Base-by-base conservation (phyloP, 2,329 filamentous ascomycete genomes). In the Bipolaris sorokiniana region DNA sequence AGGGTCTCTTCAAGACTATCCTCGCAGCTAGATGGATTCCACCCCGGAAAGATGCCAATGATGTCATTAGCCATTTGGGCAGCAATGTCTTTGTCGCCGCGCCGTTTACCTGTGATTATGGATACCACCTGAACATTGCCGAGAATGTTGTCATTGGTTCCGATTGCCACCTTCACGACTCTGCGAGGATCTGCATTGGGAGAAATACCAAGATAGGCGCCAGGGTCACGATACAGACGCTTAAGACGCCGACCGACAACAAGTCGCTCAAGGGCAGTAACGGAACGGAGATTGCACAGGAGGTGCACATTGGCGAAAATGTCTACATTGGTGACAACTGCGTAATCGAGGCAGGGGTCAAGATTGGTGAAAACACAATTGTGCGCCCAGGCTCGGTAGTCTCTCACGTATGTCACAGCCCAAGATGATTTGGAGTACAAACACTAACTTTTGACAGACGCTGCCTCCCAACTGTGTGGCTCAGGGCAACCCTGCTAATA, bases 51-150 rank as follows among this genome's bases (percentile, higher is more conserved):
- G 56, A 31, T 3, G 55, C 57, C 26, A 54, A 48, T 7, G 48
- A 52, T 38, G 49, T 62, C 37, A 59, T 63, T 48, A 90, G 85
- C 54, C 84, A 82, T 22, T 84, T 95, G 5, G 91, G 91, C n/a
- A 84, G 88, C 15, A 86, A 89, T 53, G 89, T 91, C 5, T 82
- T 88, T 40, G 90, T 99, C 23, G 92, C 97, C 69, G 87, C 90
- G 2, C 94, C 94, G 0, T 98, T 99, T 75, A 88, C 84, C 45
- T 97, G 94, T 74, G 92, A 97, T 70, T 97, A 97, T 70, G 95
- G 95, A 0, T 98, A 97, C 79, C 98, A 99, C 75, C 90, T 98
- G 67, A 85, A 85, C 46, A 90, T 99, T 64, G 93, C 91, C 11
- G 89, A 93, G 66, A 88, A 95, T 62, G 91, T 96, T 2, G 85